Evolutionary conservation across 2,329 filamentous ascomycete species (phyloP).

Genomic region (Metarhizium album): DNA sequence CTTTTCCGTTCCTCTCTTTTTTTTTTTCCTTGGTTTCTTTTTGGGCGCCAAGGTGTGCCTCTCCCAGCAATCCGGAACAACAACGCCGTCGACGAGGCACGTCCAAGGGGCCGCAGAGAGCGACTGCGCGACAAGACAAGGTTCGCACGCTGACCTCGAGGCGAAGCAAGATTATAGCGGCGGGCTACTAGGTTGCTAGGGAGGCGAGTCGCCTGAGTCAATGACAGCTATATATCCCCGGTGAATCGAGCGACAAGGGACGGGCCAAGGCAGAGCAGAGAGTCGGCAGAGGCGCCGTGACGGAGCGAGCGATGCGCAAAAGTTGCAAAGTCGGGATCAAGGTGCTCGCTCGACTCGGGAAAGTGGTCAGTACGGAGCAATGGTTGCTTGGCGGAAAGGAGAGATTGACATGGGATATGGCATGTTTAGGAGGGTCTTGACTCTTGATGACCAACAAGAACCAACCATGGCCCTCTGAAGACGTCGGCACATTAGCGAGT

Average conservation of each 20-base stretch:
- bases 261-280: neutral
- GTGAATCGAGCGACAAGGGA: neutral
- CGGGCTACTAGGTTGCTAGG: neutral
- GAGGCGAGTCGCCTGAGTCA: neutral
- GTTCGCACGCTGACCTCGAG: neutral
- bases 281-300: neutral
- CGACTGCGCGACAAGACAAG: no score
- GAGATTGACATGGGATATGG: no score
- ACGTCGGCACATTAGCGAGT: no score
- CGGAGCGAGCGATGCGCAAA: neutral
- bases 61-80: neutral
- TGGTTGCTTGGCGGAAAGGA: neutral
- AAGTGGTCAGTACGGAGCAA: no score
- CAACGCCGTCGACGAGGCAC: neutral
- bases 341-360: neutral
- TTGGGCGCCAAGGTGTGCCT: neutral
- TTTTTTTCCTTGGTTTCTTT: no score
- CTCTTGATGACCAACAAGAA: no score
- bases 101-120: neutral
- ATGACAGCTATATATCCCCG: neutral
- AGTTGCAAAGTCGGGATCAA: neutral
- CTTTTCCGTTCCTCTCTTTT: no score
- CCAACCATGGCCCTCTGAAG: no score
- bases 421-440: neutral
- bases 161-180: neutral